Base-by-base conservation (phyloP, 1,139 yeast genomes). In the Diutina pseudorugosa region DNA sequence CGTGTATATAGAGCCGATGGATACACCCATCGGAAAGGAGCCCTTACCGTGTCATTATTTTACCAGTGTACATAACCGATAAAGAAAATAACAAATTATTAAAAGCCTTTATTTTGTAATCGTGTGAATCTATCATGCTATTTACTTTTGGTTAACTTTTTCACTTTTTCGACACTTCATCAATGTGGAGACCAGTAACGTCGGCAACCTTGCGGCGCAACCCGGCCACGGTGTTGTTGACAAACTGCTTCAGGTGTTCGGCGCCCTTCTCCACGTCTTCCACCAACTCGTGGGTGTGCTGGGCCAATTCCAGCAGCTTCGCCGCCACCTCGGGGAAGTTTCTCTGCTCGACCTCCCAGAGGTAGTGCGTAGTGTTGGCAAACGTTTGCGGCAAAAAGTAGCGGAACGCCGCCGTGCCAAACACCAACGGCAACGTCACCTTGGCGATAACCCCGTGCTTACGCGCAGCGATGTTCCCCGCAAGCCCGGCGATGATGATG, bases 381-480 rank as follows among this genome's bases (percentile, higher is more conserved):
- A 79, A 88, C 0, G 98, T 90, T 49, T 75, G 69, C 25, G 98
- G 98, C 60, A 91, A 74, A 58, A 85, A 83, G 66, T 82, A 78
- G 55, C 75, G 79, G 69, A 90, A 88, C 1, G 95, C 83, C 12
- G 76, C 77, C 19, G 79, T 59, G 16, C 95, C 96, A 52, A 86
- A 75, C 0, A 75, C 67, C 3, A 85, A 55, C 2, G 98, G 98
- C 12, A 82, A 73, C 0, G 79, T 57, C 3, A 77, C 69, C 61
- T 84, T 82, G 16, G 87, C 65, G 4, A 84, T 53, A 14, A 85
- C 55, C 51, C 82, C 79, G 56, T 88, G 77, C 61, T 83, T 83
- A 62, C 96, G 88, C 2, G 95, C 81, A 52, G 86, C 65, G 51
- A 93, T 82, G 30, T 88, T 79, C 52, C 97, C 98, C 4, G 94